Base-by-base conservation (phyloP, 805 yeast species). In the Kluyveromyces starmeri region DNA sequence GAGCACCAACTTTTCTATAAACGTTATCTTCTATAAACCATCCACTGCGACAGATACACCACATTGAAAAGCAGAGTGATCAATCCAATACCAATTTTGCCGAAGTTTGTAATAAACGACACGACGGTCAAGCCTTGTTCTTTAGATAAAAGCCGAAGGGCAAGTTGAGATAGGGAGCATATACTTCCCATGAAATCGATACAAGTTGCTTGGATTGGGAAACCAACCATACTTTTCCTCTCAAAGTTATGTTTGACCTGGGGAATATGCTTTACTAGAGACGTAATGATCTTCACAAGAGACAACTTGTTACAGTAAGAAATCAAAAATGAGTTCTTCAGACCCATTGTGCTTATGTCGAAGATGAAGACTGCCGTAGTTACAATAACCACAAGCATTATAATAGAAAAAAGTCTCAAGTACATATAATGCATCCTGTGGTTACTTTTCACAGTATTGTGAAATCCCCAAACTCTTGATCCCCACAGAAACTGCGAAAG, bases 171-270 rank as follows among this genome's bases (percentile, higher is more conserved):
- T 18, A 57, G 27, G 3, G 58, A 54, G 16, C 56, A 57, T 6
- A 55, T 13, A 12, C 68, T 63, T 11, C 70, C 70, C 7, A 54
- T 41, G 11, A 53, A 31, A 45, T 65, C 70, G 15, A 64, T 38
- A 4, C 48, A 34, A 1, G 61, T 60, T 2, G 67, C 59, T 8
- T 84, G 70, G 42, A 89, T 71, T 37, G 95, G 80, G 47, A 92
- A 78, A 2, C 97, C 97, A 37, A 74, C 70, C 36, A 86, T 86
- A 4, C 95, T 81, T 48, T 78, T 75, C 44, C 95, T 72, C 30
- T 64, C 64, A 54, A 77, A 73, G 59, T 89, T 89, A 51, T 83
- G 94, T 38, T 71, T 61, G 35, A 89, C 81, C 58, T 89, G 98
- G 0, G 98, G 98, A 19, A 82, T 58, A 45, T 73, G 69, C 44